Conservation (phyloP, 1,139 yeast genomes). For the Diutina scorzettiae region DNA sequence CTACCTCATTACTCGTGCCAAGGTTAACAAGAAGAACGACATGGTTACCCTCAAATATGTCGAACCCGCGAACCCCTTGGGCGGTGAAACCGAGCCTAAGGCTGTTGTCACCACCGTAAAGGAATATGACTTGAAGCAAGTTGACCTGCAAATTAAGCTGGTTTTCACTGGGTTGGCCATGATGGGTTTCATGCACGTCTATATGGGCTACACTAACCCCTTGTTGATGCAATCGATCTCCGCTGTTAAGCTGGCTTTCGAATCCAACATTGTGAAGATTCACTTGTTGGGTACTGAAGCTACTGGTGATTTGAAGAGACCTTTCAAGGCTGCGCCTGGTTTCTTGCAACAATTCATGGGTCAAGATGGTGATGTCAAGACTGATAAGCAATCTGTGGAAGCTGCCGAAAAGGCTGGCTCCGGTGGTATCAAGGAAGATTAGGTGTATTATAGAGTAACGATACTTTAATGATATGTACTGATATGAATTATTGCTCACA, state of each 20-base stretch:
- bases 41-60: constrained; percentile 86
- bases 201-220: constrained; percentile 97
- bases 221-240: constrained; percentile 89
- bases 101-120: constrained; percentile 83
- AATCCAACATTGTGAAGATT: constrained; percentile 84
- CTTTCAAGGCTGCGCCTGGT: constrained; percentile 83
- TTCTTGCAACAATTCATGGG: constrained; percentile 61
- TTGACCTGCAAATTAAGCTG: constrained; percentile 67
- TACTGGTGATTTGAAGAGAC: constrained; percentile 88
- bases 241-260: constrained; percentile 82
- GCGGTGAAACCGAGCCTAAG: constrained; percentile 61
- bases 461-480: too few relatives aligned
- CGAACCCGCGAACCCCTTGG: constrained; percentile 72
- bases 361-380: constrained; percentile 42
- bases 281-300: constrained; percentile 81
- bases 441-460: constrained; percentile 12
- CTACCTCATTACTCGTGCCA: constrained; percentile 50
- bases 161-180: constrained; percentile 85
- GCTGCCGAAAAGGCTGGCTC: constrained; percentile 76
- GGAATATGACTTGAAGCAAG: constrained; percentile 87
- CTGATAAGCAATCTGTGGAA: constrained; percentile 81
- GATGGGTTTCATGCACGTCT: constrained; percentile 98
- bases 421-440: constrained; percentile 90
- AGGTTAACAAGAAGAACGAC: constrained; percentile 70
- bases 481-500: too few relatives aligned